Evolutionary conservation across 2,329 filamentous ascomycete species (phyloP).

Genomic region (Talaromyces piceae): DNA sequence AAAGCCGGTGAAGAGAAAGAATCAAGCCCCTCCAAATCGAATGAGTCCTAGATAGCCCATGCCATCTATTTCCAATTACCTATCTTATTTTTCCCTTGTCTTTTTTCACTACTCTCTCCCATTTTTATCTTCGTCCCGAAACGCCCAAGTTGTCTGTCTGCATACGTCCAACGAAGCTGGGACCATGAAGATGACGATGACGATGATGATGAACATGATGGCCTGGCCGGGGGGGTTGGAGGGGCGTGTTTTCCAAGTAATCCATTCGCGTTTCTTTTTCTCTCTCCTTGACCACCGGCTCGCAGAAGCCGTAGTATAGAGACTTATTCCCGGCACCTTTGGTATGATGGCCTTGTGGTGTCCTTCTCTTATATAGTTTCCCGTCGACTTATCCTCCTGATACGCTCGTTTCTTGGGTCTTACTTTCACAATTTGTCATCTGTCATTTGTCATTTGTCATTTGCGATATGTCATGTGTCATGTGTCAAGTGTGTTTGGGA

Average conservation of each 20-base stretch:
- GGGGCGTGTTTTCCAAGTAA: too few species aligned
- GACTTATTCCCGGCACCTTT: neutral
- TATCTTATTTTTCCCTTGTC: constrained; percentile 6
- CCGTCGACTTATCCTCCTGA: neutral
- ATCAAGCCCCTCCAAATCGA: constrained; percentile 11
- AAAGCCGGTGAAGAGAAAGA: constrained; percentile 14
- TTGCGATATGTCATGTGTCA: neutral
- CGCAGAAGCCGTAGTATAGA: neutral
- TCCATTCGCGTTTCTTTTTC: too few species aligned
- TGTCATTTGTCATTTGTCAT: neutral
- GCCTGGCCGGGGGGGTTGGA: too few species aligned
- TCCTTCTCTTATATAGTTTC: neutral
- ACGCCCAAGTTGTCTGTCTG: neutral
- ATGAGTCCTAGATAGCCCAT: constrained; percentile 7
- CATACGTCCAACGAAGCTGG: neutral
- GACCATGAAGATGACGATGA: constrained; percentile 10
- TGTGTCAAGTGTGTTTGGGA: too few species aligned
- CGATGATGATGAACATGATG: neutral
- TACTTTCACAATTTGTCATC: neutral
- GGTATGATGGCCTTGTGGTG: neutral
- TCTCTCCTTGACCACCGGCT: neutral
- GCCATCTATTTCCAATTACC: neutral
- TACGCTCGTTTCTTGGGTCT: neutral
- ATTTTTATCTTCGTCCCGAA: too few species aligned
- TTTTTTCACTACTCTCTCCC: constrained; percentile 11